These are phyloP conservation scores for Ogataea pilisensis DNA, from an alignment of 805 yeast species.

Conservation along the genomic window DNA sequence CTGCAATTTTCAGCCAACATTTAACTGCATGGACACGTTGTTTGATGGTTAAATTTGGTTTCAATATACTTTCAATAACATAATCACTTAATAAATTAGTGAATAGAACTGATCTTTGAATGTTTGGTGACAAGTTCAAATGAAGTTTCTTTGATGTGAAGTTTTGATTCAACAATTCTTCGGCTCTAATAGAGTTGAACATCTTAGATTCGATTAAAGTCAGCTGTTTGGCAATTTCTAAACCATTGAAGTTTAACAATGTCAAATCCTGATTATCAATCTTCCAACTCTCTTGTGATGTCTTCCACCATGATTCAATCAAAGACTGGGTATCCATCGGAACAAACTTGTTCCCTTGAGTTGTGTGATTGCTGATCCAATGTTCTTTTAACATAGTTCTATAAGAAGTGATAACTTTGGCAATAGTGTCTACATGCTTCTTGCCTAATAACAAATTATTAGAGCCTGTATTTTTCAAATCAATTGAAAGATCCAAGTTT, in stretches of 20 bases:
- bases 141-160: slow-evolving; percentile 57
- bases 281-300: slow-evolving; percentile 56
- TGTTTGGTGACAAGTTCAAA: slow-evolving; percentile 57
- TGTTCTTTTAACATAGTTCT: slow-evolving; percentile 47
- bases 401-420: slow-evolving; percentile 47
- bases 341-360: slow-evolving; percentile 9
- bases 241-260: slow-evolving; percentile 56
- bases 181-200: slow-evolving; percentile 58
- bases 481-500: slow-evolving; percentile 26
- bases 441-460: slow-evolving; percentile 28
- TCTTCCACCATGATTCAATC: slow-evolving; percentile 43
- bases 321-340: slow-evolving; percentile 33
- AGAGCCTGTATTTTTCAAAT: slow-evolving; percentile 25
- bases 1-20: slow-evolving; percentile 70
- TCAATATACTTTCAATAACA: slow-evolving; percentile 64
- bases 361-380: slow-evolving; percentile 33
- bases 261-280: slow-evolving; percentile 49
- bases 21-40: slow-evolving; percentile 53
- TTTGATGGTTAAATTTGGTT: slow-evolving; percentile 44
- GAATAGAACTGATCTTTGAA: slow-evolving; percentile 56
- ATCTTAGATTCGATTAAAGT: slow-evolving; percentile 68
- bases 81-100: slow-evolving; percentile 71
- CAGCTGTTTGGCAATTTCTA: slow-evolving; percentile 74
- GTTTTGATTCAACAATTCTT: slow-evolving; percentile 63
- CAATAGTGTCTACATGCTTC: slow-evolving; percentile 40